Conservation (phyloP, 371 early-diverging fungal genomes). For the Apophysomyces sp. region DNA sequence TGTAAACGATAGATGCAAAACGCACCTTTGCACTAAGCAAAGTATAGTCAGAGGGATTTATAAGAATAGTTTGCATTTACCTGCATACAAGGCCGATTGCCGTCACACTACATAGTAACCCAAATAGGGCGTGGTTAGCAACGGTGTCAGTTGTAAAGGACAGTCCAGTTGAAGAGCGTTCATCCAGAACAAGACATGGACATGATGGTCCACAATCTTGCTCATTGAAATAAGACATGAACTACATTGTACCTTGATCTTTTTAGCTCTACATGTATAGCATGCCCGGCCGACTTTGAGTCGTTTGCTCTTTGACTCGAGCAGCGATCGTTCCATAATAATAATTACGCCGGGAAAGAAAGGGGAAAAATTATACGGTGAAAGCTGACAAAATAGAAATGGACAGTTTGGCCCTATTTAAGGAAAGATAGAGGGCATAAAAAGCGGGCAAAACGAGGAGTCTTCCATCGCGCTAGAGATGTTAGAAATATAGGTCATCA, state of each 20-base stretch:
- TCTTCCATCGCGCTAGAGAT: neutral
- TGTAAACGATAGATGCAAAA: neutral
- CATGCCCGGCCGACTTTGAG: slow-evolving; percentile 48
- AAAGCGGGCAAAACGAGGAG: neutral
- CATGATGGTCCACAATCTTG: neutral
- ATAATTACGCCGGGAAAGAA: neutral
- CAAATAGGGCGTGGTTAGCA: neutral
- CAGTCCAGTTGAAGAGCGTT: neutral
- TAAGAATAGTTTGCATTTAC: slow-evolving; percentile 16
- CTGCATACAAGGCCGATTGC: slow-evolving; percentile 56
- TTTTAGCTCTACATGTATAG: slow-evolving; percentile 47
- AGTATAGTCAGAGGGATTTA: neutral
- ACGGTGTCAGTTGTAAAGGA: neutral
- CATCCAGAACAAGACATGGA: neutral
- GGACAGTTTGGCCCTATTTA: neutral
- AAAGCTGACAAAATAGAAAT: neutral
- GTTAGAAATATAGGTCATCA: neutral
- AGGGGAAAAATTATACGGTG: neutral
- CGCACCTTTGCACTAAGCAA: slow-evolving; percentile 18
- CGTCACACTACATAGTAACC: slow-evolving; percentile 41
- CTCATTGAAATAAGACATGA: neutral
- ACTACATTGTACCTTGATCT: slow-evolving; percentile 40
- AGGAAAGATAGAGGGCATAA: neutral
- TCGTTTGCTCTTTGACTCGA: slow-evolving; percentile 27
- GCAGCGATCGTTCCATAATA: neutral